A percentile compares a stretch with the other conserved stretches of the same genome.
These are phyloP conservation scores for Cladorrhinum sp. DNA, from an alignment of 2,329 filamentous ascomycete species.

Conservation along the genomic window DNA sequence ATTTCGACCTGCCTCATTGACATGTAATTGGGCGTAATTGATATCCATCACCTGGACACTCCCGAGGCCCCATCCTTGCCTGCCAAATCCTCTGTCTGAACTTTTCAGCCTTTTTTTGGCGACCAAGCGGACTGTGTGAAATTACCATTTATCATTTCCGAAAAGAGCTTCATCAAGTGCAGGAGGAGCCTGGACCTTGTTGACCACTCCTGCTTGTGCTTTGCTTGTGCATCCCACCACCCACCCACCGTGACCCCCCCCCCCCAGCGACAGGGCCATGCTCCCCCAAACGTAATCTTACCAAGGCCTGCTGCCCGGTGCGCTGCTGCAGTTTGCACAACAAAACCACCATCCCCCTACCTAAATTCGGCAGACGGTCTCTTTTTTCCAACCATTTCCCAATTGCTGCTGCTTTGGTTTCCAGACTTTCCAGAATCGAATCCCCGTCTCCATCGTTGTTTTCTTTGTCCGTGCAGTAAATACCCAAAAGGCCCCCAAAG, in stretches of 20 bases:
- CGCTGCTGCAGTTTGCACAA: conserved; percentile 1
- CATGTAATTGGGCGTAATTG: neutral
- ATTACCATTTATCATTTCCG: neutral
- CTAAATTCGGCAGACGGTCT: conserved; percentile 10
- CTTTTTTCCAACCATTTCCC: conserved; percentile 9
- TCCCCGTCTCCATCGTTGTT: neutral
- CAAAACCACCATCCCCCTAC: conserved; percentile 11
- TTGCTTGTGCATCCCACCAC: neutral
- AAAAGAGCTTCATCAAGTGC: neutral
- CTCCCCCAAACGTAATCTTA: conserved; percentile 8
- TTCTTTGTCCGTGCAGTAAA: conserved; percentile 12
- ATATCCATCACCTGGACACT: neutral
- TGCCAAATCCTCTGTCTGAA: too few relatives aligned
- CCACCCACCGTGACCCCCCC: conserved; percentile 8
- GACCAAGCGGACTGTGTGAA: neutral
- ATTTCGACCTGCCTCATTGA: neutral
- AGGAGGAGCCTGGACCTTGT: neutral
- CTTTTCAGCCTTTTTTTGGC: neutral
- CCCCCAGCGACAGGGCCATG: neutral
- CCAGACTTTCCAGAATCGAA: neutral
- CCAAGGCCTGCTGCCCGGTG: neutral
- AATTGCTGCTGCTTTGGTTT: neutral
- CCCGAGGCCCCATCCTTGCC: too few relatives aligned
- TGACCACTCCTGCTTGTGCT: conserved; percentile 9
- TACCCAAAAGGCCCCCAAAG: neutral